Percentiles rank a stretch among this genome's conserved stretches.
phyloP scores from a whole-genome alignment of 2,329 filamentous ascomycete genomes.

The Penicillium oxalicum region DNA sequence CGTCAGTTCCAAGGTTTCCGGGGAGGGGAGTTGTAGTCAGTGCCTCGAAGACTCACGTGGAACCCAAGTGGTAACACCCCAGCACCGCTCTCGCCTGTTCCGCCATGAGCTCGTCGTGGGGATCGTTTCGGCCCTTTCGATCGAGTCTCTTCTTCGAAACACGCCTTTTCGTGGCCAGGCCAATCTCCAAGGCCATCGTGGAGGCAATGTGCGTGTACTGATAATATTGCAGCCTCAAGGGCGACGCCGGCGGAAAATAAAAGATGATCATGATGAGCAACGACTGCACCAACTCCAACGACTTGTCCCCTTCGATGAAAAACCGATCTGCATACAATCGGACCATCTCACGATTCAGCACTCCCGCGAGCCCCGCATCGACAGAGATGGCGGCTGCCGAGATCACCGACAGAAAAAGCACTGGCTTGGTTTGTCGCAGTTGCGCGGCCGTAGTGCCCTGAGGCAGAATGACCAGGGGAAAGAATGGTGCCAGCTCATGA shows the following conservation, averaged over 20 bases:
- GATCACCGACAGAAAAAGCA: constrained; percentile 66
- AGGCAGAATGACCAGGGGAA: constrained; percentile 28
- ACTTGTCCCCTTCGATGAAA: constrained; percentile 47
- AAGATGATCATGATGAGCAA: constrained; percentile 46
- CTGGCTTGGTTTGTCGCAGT: constrained; percentile 47
- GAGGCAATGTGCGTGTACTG: constrained; percentile 49
- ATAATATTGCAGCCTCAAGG: constrained; percentile 46
- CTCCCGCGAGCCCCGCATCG: constrained; percentile 38
- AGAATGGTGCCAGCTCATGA: constrained; percentile 25
- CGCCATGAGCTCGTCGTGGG: constrained; percentile 26
- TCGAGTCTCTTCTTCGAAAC: constrained; percentile 19
- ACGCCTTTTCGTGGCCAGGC: constrained; percentile 29
- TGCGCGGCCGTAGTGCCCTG: constrained; percentile 25
- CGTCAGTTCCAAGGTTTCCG: background rate
- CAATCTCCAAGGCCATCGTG: constrained; percentile 46
- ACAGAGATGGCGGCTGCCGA: constrained; percentile 58
- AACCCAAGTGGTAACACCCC: constrained; percentile 31
- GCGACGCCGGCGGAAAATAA: constrained; percentile 46
- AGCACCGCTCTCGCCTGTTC: constrained; percentile 32
- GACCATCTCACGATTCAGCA: constrained; percentile 46
- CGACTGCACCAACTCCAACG: constrained; percentile 48
- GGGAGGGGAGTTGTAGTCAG: background rate
- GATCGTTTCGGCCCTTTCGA: constrained; percentile 10
- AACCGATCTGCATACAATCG: constrained; percentile 45
- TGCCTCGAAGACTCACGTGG: constrained; percentile 18